Evolutionary conservation across 2,329 filamentous ascomycete species (phyloP), one percentile per base, ranked within the genome.

Genomic region (Rhexocercosporidium sp.): DNA sequence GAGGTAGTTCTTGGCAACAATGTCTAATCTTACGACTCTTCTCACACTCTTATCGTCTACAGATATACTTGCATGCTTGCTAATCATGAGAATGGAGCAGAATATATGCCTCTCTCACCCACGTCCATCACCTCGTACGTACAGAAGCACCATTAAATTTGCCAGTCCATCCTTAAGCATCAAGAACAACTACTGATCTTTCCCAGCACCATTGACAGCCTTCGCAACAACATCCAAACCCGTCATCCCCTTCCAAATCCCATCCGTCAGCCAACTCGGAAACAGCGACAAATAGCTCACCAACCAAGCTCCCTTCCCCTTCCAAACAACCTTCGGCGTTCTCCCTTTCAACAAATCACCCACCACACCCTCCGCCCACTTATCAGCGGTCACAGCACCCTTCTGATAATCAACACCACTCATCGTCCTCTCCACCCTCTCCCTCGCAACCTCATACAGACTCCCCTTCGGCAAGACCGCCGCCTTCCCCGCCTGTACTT

Each of bases 181-280:
- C 34, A 37, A 37, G 12, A 37, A 11, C 39, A 44, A 44, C 39
- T 44, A 18, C 18, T 44, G 9, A 18, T 12, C 18, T 16, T 44
- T 44, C 39, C 39, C 39, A 44, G 14, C 39, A 44, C 16, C 18
- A 44, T 44, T 44, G 18, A 44, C 47, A 27, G 22, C 47, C 44
- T 39, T 37, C 8, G n/a, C 29, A n/a, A 61, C 46, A 65, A 61
- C 39, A 49, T 67, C 54, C 53, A 67, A 37, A 20, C 60, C 71
- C 12, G 68, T 73, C 65, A 74, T 65, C 70, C 69, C 74, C 66
- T 65, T 75, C 31, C 64, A 4, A n/a, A 25, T 61, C 39, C 59
- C 39, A 59, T 66, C 59, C 9, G 65, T 37, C 27, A 63, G 57
- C 14, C 66, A 63, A 64, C 49, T 53, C 12, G 67, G 75, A 47